phyloP scores from a whole-genome alignment of 2,329 filamentous ascomycete species.

The Teratosphaeria viscida region DNA sequence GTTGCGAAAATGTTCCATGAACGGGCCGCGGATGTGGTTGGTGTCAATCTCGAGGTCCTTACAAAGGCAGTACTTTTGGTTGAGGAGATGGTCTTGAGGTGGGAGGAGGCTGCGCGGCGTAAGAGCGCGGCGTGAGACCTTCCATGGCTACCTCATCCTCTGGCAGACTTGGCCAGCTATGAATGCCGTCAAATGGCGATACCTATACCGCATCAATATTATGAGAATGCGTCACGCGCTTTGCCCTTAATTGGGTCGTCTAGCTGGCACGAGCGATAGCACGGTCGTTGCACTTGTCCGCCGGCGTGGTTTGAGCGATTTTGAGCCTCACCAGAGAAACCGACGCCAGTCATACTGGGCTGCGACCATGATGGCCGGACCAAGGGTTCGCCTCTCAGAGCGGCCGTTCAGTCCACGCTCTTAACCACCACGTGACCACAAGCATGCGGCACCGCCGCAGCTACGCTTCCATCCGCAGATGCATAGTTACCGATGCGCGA shows the following conservation, averaged over 20 bases:
- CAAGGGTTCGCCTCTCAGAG: neutral
- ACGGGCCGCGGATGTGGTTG: slow-evolving; percentile 40
- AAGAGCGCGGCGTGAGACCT: neutral
- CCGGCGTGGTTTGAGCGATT: neutral
- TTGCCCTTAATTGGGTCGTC: neutral
- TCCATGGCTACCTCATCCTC: neutral
- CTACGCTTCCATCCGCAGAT: neutral
- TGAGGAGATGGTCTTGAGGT: slow-evolving; percentile 36
- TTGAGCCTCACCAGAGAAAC: neutral
- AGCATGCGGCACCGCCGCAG: neutral
- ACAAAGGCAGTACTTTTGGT: slow-evolving; percentile 40
- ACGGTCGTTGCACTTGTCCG: neutral
- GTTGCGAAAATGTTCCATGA: slow-evolving; percentile 40
- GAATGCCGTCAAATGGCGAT: neutral
- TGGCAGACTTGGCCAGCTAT: neutral
- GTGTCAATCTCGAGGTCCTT: slow-evolving; percentile 40
- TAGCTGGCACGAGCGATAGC: neutral
- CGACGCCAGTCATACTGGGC: neutral
- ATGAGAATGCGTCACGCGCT: neutral
- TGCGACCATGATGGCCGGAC: neutral
- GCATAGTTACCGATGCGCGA: neutral
- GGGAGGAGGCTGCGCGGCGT: slow-evolving; percentile 17
- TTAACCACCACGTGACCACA: neutral
- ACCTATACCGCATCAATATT: neutral
- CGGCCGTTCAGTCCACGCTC: neutral